Conservation (phyloP, 495 filamentous ascomycete genomes). For the Hypoxylon subgilvum region DNA sequence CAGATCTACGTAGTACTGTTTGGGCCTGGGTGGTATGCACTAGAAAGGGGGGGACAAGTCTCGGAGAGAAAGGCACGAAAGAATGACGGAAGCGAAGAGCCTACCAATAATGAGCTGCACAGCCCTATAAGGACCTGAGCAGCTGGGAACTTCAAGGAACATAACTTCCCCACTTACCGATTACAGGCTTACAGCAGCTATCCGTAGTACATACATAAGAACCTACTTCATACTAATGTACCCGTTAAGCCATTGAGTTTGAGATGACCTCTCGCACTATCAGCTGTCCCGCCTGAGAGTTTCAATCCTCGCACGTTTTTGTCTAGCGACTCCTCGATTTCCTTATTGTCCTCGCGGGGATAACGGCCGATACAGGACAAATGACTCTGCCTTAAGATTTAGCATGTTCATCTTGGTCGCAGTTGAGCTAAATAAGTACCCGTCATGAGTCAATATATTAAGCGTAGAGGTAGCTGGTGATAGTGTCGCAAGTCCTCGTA, state of each 20-base stretch:
- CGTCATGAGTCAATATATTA: constrained; percentile 14
- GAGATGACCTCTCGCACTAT: constrained; percentile 29
- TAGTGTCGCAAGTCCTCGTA: constrained; percentile 18
- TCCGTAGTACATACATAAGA: too few relatives aligned
- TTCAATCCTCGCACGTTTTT: constrained; percentile 4
- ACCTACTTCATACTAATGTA: too few relatives aligned
- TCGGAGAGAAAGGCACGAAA: not conserved
- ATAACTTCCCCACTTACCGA: constrained; percentile 32
- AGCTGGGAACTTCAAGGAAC: too few relatives aligned
- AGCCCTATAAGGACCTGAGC: constrained; percentile 24
- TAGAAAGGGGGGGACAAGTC: too few relatives aligned
- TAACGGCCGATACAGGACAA: not conserved
- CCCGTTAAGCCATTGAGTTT: constrained; percentile 15
- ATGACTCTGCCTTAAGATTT: constrained; percentile 7
- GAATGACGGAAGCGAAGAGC: constrained; percentile 5
- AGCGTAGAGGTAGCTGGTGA: constrained; percentile 5
- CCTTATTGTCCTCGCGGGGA: not conserved
- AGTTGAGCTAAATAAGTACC: not conserved
- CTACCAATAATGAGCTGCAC: constrained; percentile 3
- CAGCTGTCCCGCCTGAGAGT: constrained; percentile 12
- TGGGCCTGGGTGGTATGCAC: too few relatives aligned
- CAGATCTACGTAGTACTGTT: too few relatives aligned
- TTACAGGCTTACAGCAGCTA: not conserved
- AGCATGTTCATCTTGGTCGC: not conserved
- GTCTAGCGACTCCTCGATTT: too few relatives aligned